Evolutionary conservation across 1,139 yeast species (phyloP), one percentile per base, ranked within the genome.

Genomic region (Scheffersomyces segobiensis): DNA sequence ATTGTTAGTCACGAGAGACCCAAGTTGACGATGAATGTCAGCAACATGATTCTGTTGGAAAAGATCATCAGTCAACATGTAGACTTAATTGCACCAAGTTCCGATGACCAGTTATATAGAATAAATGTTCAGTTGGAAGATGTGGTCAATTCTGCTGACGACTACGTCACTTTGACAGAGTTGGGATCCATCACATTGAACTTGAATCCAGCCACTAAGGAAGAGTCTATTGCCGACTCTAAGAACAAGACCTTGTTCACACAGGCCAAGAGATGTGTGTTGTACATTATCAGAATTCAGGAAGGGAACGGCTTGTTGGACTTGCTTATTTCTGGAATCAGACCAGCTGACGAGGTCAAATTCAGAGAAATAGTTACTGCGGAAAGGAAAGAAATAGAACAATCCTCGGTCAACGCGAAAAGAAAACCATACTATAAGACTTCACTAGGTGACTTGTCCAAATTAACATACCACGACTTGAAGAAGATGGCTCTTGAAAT

Each of bases 261-360:
- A 53, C 93, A 93, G 65, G 92, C 91, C 0, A 95, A 95, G 71
- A 80, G 97, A 63, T 89, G 93, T 62, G 75, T 93, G 47, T 75
- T 90, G 22, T 93, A 92, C 67, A 87, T 93, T 65, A 85, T 93
- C 60, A 86, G 93, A 61, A 91, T 95, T 17, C 97, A 95, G 75
- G 84, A 85, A 46, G 92, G 92, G 22, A 80, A 84, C 3, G 89
- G 88, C 60, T 74, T 95, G 54, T 80, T 91, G 61, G 97, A 91
- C 53, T 76, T 93, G 54, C 77, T 93, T 57, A 83, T 91, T 5
- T 86, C 93, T 8, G 89, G 90, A 1, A 91, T 93, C 32, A 78
- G 82, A 26, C 87, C 87, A 0, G 79, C 77, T 19, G 92, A 92
- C 69, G 98, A 93, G 67, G 74, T 78, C 12, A 79, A 72, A 57